A percentile compares a stretch with the other conserved stretches of the same genome.
phyloP scores from a whole-genome alignment of 1,284 basidiomycete species.

The Porogramme epimiltina region DNA sequence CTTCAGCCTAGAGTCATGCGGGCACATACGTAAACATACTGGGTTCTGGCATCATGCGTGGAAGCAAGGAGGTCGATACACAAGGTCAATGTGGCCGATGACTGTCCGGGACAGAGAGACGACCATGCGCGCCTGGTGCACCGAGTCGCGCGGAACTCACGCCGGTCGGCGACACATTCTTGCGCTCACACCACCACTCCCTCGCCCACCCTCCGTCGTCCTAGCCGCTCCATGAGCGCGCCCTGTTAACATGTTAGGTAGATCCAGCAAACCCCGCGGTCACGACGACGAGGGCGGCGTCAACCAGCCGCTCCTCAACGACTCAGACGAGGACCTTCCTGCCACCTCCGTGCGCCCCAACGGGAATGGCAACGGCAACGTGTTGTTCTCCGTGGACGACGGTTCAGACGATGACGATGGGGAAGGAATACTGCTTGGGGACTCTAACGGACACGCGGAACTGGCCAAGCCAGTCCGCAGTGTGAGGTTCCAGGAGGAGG shows the following conservation, averaged over 20 bases:
- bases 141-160: not conserved
- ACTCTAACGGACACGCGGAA: slow-evolving; percentile 11
- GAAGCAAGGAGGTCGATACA: too few species aligned
- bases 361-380: slow-evolving; percentile 11
- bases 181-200: too few species aligned
- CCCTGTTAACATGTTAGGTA: slow-evolving; percentile 31
- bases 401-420: slow-evolving; percentile 28
- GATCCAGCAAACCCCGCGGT: slow-evolving; percentile 36
- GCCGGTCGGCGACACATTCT: not conserved
- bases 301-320: slow-evolving; percentile 55
- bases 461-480: slow-evolving; percentile 27
- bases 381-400: slow-evolving; percentile 34
- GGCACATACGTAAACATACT: too few species aligned
- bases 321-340: slow-evolving; percentile 39
- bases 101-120: not conserved
- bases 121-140: not conserved
- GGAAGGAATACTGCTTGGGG: slow-evolving; percentile 30
- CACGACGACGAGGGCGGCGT: slow-evolving; percentile 42
- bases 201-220: too few species aligned
- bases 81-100: too few species aligned
- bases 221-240: too few species aligned
- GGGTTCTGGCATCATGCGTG: too few species aligned
- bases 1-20: not conserved
- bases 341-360: slow-evolving; percentile 6
- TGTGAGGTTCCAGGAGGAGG: slow-evolving; percentile 67